Base-by-base conservation (phyloP, 1,139 yeast species). In the Sugiyamaella japonica region DNA sequence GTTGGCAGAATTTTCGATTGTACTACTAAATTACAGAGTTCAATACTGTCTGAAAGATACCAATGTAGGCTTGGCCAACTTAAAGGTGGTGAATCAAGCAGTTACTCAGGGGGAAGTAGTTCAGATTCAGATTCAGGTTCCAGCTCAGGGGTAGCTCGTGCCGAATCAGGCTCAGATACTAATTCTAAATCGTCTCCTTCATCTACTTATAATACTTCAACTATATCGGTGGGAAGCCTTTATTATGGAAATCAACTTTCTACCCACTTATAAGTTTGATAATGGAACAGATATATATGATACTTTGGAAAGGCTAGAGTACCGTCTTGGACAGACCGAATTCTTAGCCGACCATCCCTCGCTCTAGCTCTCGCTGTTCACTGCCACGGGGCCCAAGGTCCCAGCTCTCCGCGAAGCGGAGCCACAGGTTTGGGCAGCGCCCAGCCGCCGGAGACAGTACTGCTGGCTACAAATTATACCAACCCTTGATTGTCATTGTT, bases 261-360 rank as follows among this genome's bases (percentile, higher is more conserved):
- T 85, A 49, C 99, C 99, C 9, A 93, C 99, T 0, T 93, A 93
- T 71, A 93, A 93, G 67, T 93, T 86, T 70, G 96, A 93, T 68
- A 89, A 89, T 56, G 96, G 95, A 2, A 89, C 96, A 0, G 82
- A 82, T 50, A 73, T 73, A 6, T 93, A 90, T 69, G 99, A 93
- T 69, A 81, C 96, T 0, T 86, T 95, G 13, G 99, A 93, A 93
- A 93, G 69, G 86, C 85, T 68, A 79, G 99, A 61, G 86, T 87
- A 25, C 99, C 99, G 1, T 90, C 98, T 0, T 93, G 98, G 98
- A 93, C 98, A 0, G 99, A 93, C 73, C 76, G 99, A 52, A 82
- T 86, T 52, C 63, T 86, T 52, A 76, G 77, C 52, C 76, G 81
- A 41, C n/a, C n/a, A n/a, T n/a, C n/a, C n/a, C n/a, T n/a, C n/a